These are phyloP conservation scores for Candida pseudofarinosa DNA, from an alignment of 805 yeast genomes.

Conservation along the genomic window DNA sequence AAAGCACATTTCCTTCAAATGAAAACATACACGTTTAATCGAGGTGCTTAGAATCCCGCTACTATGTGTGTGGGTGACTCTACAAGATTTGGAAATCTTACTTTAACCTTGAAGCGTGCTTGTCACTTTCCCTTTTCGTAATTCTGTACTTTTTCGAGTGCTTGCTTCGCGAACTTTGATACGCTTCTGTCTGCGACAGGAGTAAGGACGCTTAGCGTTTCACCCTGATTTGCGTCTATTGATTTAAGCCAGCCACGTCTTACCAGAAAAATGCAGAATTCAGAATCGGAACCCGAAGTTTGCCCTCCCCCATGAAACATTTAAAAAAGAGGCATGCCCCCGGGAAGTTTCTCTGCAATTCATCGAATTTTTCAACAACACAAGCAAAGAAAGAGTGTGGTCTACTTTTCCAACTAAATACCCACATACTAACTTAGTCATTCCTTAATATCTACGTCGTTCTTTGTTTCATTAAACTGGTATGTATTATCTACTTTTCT, in stretches of 20 bases:
- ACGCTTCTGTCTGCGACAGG: background rate
- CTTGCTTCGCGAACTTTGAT: background rate
- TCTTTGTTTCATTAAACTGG: background rate
- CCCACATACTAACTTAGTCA: background rate
- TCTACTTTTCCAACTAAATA: background rate
- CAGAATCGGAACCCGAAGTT: background rate
- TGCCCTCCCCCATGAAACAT: background rate
- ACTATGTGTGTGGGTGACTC: too few species aligned
- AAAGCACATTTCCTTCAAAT: too few species aligned
- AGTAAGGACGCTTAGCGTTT: background rate
- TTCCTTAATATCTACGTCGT: background rate
- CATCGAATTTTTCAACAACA: too few species aligned
- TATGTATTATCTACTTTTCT: background rate
- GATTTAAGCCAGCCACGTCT: background rate
- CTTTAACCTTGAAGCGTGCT: too few species aligned
- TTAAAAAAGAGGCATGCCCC: too few species aligned
- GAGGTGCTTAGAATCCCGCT: too few species aligned
- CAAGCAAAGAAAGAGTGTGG: too few species aligned
- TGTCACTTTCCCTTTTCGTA: background rate
- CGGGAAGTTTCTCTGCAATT: too few species aligned
- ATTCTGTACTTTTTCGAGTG: background rate
- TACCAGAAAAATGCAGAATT: background rate
- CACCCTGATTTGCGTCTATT: background rate
- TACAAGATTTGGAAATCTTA: too few species aligned
- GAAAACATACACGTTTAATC: too few species aligned